Conservation (phyloP, 495 filamentous ascomycete species). For the Talaromyces ruber region DNA sequence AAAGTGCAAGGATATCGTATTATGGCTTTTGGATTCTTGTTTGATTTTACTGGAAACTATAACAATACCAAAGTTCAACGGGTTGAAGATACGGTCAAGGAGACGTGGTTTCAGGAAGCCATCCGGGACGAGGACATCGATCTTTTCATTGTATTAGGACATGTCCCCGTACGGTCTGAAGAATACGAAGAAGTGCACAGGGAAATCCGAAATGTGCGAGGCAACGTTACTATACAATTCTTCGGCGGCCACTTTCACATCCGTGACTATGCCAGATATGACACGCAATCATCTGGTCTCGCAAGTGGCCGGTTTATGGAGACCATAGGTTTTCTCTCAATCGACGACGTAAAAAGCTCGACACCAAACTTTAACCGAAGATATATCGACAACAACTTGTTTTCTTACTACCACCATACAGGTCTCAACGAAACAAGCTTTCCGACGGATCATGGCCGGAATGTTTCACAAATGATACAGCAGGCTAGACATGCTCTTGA, state of each 20-base stretch:
- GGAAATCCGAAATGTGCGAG: conserved; percentile 68
- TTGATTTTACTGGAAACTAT: conserved; percentile 80
- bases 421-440: conserved; percentile 62
- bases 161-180: conserved; percentile 70
- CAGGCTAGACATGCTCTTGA: conserved; percentile 58
- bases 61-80: conserved; percentile 81
- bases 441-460: conserved; percentile 65
- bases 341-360: conserved; percentile 40
- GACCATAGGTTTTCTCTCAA: conserved; percentile 92
- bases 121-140: conserved; percentile 75
- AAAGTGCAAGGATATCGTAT: conserved; percentile 78
- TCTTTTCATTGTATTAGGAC: conserved; percentile 79
- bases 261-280: conserved; percentile 74
- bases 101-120: conserved; percentile 83
- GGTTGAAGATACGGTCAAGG: conserved; percentile 68
- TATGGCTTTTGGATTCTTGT: conserved; percentile 86
- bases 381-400: conserved; percentile 94
- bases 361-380: conserved; percentile 57
- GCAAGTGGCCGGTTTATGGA: conserved; percentile 96
- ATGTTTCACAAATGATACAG: conserved; percentile 64
- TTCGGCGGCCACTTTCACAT: conserved; percentile 91
- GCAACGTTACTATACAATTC: conserved; percentile 81
- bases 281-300: conserved; percentile 69
- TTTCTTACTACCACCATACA: conserved; percentile 76
- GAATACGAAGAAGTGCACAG: conserved; percentile 73